A percentile compares a stretch with the other conserved stretches of the same genome.
These are phyloP conservation scores for Leccinum barrowsii DNA, from an alignment of 768 basidiomycete species.

Conservation along the genomic window DNA sequence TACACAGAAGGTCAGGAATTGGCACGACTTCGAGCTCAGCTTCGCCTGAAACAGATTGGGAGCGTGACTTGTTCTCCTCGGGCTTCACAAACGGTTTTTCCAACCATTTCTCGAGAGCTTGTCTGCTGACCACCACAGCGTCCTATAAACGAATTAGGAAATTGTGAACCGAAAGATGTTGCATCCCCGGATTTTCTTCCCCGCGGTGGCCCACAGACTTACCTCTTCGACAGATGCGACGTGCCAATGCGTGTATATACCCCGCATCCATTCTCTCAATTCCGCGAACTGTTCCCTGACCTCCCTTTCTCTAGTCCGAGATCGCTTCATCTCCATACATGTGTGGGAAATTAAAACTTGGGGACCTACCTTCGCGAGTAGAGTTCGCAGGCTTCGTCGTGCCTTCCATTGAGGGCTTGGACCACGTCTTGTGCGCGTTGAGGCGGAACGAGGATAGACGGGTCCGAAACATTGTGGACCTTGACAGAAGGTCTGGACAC, in stretches of 20 bases:
- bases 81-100: slow-evolving; percentile 32
- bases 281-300: slow-evolving; percentile 45
- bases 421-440: slow-evolving; percentile 53
- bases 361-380: slow-evolving; percentile 46
- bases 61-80: slow-evolving; percentile 19
- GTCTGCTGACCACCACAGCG: slow-evolving; percentile 55
- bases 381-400: slow-evolving; percentile 50
- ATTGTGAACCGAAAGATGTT: slow-evolving; percentile 2
- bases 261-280: slow-evolving; percentile 49
- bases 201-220: slow-evolving; percentile 9
- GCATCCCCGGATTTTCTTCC: slow-evolving; percentile 5
- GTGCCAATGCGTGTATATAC: slow-evolving; percentile 64
- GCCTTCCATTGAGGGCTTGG: slow-evolving; percentile 48
- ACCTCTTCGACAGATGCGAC: slow-evolving; percentile 48
- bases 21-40: slow-evolving; percentile 22
- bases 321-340: slow-evolving; percentile 13
- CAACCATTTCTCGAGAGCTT: slow-evolving; percentile 61
- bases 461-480: slow-evolving; percentile 7
- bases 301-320: slow-evolving; percentile 39
- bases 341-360: slow-evolving; percentile 12
- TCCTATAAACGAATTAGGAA: slow-evolving; percentile 38
- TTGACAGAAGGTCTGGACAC: slow-evolving; percentile 14
- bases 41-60: slow-evolving; percentile 15
- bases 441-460: slow-evolving; percentile 45
- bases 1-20: slow-evolving; percentile 54